Evolutionary conservation across 2,329 filamentous ascomycete species (phyloP).

Genomic region (Colletotrichum tanaceti): DNA sequence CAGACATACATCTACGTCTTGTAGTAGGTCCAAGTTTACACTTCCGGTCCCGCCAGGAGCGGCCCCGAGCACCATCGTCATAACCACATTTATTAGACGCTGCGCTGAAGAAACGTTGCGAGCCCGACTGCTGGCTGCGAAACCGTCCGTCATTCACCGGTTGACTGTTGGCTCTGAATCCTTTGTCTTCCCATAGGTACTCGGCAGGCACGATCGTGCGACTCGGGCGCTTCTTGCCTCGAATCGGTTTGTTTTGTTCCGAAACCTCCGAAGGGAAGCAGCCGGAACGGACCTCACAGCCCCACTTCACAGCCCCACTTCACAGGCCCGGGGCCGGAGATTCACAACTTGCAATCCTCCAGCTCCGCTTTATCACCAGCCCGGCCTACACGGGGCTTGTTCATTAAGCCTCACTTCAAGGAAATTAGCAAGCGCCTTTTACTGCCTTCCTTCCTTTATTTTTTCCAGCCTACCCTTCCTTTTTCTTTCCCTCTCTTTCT

Average conservation of each 20-base stretch:
- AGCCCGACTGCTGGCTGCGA: too few species aligned
- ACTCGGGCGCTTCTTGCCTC: neutral
- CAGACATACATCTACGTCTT: too few species aligned
- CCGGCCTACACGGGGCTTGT: neutral
- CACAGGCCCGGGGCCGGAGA: conserved; percentile 11
- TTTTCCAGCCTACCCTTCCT: neutral
- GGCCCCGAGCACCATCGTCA: too few species aligned
- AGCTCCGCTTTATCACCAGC: neutral
- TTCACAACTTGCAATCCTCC: conserved; percentile 13
- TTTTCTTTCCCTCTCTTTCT: neutral
- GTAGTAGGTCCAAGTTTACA: too few species aligned
- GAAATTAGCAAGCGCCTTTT: neutral
- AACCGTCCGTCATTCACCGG: too few species aligned
- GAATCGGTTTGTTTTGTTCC: neutral
- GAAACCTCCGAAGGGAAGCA: neutral
- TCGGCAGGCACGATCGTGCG: too few species aligned
- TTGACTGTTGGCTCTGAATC: too few species aligned
- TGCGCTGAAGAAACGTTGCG: too few species aligned
- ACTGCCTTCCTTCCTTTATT: neutral
- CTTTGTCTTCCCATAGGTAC: neutral
- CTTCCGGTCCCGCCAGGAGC: too few species aligned
- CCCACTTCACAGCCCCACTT: conserved; percentile 23
- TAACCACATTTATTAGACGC: too few species aligned
- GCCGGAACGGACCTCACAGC: neutral
- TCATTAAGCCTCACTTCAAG: neutral